Conservation (phyloP, 1,284 basidiomycete species). For the Laetiporus sulphureus region DNA sequence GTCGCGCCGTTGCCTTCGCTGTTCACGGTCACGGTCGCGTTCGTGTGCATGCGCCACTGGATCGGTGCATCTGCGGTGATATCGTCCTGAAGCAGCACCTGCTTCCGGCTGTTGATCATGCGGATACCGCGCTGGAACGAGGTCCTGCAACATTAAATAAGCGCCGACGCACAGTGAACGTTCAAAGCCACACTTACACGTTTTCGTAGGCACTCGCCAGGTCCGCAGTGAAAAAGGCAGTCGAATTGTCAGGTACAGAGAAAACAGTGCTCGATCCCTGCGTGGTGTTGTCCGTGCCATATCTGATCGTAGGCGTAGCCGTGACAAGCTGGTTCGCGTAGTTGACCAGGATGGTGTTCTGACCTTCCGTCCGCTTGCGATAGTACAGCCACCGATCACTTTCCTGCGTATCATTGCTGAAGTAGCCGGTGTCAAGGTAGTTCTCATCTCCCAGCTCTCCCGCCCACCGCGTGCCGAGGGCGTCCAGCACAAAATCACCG, state of each 20-base stretch:
- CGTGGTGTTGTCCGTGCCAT: constrained; percentile 53
- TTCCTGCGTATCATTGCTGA: constrained; percentile 60
- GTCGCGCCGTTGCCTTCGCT: constrained; percentile 52
- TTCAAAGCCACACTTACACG: constrained; percentile 43
- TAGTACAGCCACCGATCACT: constrained; percentile 86
- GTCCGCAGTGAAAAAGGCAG: constrained; percentile 81
- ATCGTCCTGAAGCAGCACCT: constrained; percentile 91
- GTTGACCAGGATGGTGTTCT: constrained; percentile 89
- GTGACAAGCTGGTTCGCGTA: constrained; percentile 76
- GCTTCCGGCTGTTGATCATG: constrained; percentile 79
- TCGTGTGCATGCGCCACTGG: constrained; percentile 96
- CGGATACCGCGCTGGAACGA: constrained; percentile 85
- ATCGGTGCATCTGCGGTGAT: constrained; percentile 53
- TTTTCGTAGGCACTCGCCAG: constrained; percentile 77
- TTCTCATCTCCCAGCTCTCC: constrained; percentile 91
- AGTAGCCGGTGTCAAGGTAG: constrained; percentile 72
- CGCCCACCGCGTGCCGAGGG: constrained; percentile 91
- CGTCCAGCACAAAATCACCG: constrained; percentile 95
- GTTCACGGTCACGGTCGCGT: constrained; percentile 53
- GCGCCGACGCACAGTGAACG: constrained; percentile 9
- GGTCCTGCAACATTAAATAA: constrained; percentile 29
- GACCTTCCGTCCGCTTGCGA: constrained; percentile 93
- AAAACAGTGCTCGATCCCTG: constrained; percentile 82
- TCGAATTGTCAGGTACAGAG: constrained; percentile 57
- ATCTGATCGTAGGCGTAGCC: constrained; percentile 57